Evolutionary conservation across 2,329 filamentous ascomycete species (phyloP), one percentile per base, ranked within the genome.

Genomic region (Penicillium verrucosum): DNA sequence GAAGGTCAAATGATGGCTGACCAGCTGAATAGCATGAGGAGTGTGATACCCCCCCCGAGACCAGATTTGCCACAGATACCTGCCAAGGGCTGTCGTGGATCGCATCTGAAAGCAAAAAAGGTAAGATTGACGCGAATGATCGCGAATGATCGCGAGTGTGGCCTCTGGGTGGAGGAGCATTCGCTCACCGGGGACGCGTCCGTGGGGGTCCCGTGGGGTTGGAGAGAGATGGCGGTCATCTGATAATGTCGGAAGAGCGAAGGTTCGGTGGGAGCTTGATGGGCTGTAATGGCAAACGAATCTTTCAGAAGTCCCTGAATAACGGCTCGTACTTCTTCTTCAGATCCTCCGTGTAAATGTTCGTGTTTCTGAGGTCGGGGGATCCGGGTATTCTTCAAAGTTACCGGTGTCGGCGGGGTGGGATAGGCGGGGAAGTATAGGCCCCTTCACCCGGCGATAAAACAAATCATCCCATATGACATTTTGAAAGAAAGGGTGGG

Each of bases 381-480:
- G 75, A 54, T 77, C 76, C 48, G 86, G 84, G 63, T 87, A 87
- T 54, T 87, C 83, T 63, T 87, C 85, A 65, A 87, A 88, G 68
- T 87, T 87, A 21, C 82, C 75, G 34, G 84, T 82, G 63, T 88
- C 85, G 7, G 84, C 83, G 1, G 82, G 78, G 45, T 84, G 80
- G 53, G 80, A 76, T 46, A 87, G 75, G 65, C 83, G 79, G 18
- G 85, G 85, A 52, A 87, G 78, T 55, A 87, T 87, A 2, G 85
- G 85, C 0, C 85, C 85, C 60, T 84, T 80, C 57, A 81, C 75
- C 60, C 80, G 79, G 43, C 82, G 79, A 61, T 85, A 78, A 65
- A 85, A 87, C 51, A 88, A 69, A 36, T 81, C 81, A 56, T 87
- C 82, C 85, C 85, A 88, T 65, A 85, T 80, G 52, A 87, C 80